A percentile compares a stretch with the other conserved stretches of the same genome.
Evolutionary conservation across 257 asterid genomes (phyloP).

Genomic region (Ajuga chamaepitys): DNA sequence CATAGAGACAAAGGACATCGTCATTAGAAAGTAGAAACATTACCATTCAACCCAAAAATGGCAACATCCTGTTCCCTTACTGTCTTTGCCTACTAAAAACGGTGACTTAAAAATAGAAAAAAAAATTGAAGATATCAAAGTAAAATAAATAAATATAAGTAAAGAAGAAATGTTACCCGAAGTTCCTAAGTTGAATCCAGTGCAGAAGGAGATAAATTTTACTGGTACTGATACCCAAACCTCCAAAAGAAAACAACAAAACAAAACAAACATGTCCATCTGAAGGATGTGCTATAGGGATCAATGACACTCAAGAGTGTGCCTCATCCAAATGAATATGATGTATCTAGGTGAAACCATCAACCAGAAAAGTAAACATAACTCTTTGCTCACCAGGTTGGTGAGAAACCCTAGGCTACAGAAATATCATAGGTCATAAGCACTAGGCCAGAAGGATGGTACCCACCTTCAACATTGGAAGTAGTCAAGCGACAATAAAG

Average conservation of each 20-base stretch:
- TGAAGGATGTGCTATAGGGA: neutral
- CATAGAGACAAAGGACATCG: neutral
- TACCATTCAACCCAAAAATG: no score
- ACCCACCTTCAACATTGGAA: neutral
- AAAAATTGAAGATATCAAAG: no score
- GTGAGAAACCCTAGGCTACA: neutral
- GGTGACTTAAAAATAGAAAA: neutral
- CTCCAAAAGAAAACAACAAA: no score
- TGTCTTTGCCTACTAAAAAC: neutral
- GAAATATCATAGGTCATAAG: neutral
- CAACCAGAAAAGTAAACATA: neutral
- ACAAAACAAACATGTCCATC: no score
- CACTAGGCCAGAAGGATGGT: neutral
- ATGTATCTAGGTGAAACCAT: neutral
- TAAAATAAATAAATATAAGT: no score
- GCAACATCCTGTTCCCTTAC: neutral
- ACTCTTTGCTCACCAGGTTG: neutral
- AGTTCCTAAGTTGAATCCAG: neutral
- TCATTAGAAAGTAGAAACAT: no score
- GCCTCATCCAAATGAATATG: neutral
- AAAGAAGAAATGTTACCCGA: neutral
- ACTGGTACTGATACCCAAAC: neutral
- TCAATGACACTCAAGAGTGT: neutral
- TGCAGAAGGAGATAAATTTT: neutral
- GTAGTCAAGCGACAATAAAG: neutral